Conservation (phyloP, 768 basidiomycete species). For the Neoboletus brunneissimus region DNA sequence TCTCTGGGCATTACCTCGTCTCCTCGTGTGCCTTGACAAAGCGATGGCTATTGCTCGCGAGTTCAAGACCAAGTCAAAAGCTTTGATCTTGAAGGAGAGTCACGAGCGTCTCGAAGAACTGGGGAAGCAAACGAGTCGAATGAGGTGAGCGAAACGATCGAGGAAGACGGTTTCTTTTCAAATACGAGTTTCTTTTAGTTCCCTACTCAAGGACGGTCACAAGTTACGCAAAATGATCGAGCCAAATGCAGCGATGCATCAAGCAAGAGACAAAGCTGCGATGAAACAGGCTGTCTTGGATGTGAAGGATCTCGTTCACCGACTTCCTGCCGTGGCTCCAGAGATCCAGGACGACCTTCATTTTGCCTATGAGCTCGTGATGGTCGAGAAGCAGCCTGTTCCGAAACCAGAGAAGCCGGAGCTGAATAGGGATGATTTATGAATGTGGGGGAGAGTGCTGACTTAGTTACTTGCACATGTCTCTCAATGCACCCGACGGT, state of each 20-base stretch:
- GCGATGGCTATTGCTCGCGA: constrained; percentile 22
- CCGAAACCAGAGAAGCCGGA: constrained; percentile 16
- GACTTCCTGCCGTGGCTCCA: constrained; percentile 18
- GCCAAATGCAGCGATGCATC: constrained; percentile 32
- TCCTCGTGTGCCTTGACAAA: constrained; percentile 42
- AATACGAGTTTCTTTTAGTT: constrained; percentile 14
- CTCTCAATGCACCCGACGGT: neutral
- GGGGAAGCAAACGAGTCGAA: constrained; percentile 26
- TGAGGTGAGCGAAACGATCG: constrained; percentile 28
- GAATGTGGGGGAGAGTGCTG: neutral
- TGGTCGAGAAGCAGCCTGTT: constrained; percentile 11
- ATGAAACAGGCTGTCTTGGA: constrained; percentile 30
- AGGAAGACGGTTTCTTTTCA: neutral
- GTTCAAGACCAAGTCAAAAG: constrained; percentile 35
- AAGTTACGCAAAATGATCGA: constrained; percentile 32
- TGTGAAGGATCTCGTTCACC: constrained; percentile 28
- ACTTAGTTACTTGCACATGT: constrained; percentile 19
- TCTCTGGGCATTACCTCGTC: constrained; percentile 37
- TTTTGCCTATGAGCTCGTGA: constrained; percentile 36
- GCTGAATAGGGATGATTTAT: constrained; percentile 26
- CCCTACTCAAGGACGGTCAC: constrained; percentile 24
- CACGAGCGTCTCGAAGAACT: constrained; percentile 38
- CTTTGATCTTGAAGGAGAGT: constrained; percentile 23
- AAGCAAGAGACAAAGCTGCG: constrained; percentile 14
- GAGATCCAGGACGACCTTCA: constrained; percentile 28